Base-by-base conservation (phyloP, 768 basidiomycete species). In the Panaeolus papilionaceus region DNA sequence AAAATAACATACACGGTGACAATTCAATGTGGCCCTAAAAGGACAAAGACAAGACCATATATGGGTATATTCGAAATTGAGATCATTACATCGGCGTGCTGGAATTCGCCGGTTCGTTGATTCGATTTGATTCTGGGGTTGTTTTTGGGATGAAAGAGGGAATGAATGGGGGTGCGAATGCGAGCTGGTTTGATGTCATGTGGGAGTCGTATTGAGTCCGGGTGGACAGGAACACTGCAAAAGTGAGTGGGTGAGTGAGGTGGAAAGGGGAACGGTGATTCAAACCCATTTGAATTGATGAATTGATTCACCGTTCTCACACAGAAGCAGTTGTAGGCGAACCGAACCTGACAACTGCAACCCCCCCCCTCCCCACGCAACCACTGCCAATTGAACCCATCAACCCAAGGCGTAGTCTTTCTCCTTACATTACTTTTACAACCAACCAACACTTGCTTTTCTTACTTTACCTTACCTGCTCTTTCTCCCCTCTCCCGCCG, bases 1-100 rank as follows among this genome's bases (percentile, higher is more conserved):
- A 33, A 33, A 33, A 33, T 33, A 33, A 33, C 3, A 33, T 33
- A 33, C 33, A 33, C 33, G 33, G 3, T 33, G 33, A 4, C 40
- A 42, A 16, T 16, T 2, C 16, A 47, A 23, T 23, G 23, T 23
- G 23, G 23, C 54, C 54, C 54, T 4, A 58, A 58, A 58, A 58
- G 54, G 54, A 58, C 54, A 58, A 58, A 58, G 54, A 58, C 54
- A 58, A 12, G 54, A 58, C 54, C 14, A 33, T 28, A 58, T 58
- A 8, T 58, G 14, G 54, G 14, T 28, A 58, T 58, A 58, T 58
- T 58, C 14, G 47, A 49, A 9, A 16, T 10, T 40, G 39, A 33
- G 5, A 33, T 33, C 33, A 33, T 33, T 33, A 3, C 33, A 33
- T 33, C 33, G 33, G 33, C 33, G 33, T 33, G 33, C 33, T 4